Conservation (phyloP, 345 rosid genomes). For the Gossypium bickii region DNA sequence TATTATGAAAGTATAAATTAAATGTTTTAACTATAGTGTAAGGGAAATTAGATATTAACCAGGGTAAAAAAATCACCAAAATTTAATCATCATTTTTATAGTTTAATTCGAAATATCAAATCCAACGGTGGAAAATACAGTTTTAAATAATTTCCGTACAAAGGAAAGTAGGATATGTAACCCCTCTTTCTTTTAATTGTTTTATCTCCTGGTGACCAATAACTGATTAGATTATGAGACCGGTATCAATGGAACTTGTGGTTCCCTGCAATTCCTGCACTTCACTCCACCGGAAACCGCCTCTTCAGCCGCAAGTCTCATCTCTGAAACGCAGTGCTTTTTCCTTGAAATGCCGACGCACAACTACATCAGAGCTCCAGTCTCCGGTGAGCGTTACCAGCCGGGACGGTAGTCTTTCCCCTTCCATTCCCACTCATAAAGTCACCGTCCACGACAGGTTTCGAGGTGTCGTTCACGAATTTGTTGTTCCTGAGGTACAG, state of each 20-base stretch:
- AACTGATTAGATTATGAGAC: neutral
- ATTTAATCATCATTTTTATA: no score
- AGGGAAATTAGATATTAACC: no score
- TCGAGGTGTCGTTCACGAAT: conserved; percentile 76
- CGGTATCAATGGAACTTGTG: conserved; percentile 43
- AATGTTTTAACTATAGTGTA: no score
- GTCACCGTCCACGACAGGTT: conserved; percentile 83
- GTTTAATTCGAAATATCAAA: neutral
- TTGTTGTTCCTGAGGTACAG: conserved; percentile 78
- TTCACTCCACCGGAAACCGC: conserved; percentile 21
- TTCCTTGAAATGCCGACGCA: conserved; percentile 24
- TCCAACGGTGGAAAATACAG: neutral
- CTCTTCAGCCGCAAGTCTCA: conserved; percentile 17
- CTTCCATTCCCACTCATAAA: conserved; percentile 59
- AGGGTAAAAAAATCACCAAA: no score
- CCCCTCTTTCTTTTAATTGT: neutral
- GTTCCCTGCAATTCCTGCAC: conserved; percentile 31
- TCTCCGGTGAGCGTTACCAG: conserved; percentile 38
- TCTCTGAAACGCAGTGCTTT: conserved; percentile 14
- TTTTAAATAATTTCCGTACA: neutral
- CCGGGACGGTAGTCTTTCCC: conserved; percentile 24
- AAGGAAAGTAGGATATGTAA: neutral
- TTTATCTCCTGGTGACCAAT: conserved; percentile 8
- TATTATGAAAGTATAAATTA: no score
- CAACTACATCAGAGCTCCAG: conserved; percentile 43